Evolutionary conservation across 352 stramenopile genomes (phyloP), one percentile per base, ranked within the genome.

Genomic region (Globisporangium orthogonon): DNA sequence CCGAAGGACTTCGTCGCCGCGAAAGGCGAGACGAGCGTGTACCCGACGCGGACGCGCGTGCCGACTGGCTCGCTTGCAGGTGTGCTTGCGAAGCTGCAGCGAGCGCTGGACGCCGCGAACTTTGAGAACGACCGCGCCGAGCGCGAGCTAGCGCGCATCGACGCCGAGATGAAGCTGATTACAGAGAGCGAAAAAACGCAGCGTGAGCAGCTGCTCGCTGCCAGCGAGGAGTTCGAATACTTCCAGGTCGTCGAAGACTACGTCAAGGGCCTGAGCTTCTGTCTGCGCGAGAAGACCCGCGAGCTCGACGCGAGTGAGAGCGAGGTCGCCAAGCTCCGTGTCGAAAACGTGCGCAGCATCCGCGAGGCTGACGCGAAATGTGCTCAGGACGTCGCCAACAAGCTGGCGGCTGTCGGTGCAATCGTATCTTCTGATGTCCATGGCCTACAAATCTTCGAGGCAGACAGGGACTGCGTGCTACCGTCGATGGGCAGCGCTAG

Each of bases 191-290:
- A 82, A 3, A 51, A 65, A 29, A 39, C 78, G 31, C 75, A 92
- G 49, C 52, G 59, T 7, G 62, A 86, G 56, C 74, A 88, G 29
- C 68, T 86, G 6, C 52, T 81, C 3, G 60, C 65, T 3, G 76
- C 67, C 48, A 88, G 78, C 18, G 74, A 89, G 61, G 65, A 88
- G 66, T 89, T 83, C 58, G 82, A 92, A 49, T 90, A 86, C 52
- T 90, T 90, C 41, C 79, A 89, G 47, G 71, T 82, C 17, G 58
- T 92, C 4, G 80, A 90, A 62, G 76, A 89, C 59, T 92, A 76
- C 51, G 77, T 89, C 2, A 86, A 85, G 45, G 74, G 79, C 0
- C 52, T 92, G 56, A 89, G 79, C 40, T 90, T 86, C 57, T 92
- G 82, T 46, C 51, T 90, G 13, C 82, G 82, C 15, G 79, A 84